These are phyloP conservation scores for Nicotiana rustica DNA, from an alignment of 305 asterid species.

Conservation along the genomic window DNA sequence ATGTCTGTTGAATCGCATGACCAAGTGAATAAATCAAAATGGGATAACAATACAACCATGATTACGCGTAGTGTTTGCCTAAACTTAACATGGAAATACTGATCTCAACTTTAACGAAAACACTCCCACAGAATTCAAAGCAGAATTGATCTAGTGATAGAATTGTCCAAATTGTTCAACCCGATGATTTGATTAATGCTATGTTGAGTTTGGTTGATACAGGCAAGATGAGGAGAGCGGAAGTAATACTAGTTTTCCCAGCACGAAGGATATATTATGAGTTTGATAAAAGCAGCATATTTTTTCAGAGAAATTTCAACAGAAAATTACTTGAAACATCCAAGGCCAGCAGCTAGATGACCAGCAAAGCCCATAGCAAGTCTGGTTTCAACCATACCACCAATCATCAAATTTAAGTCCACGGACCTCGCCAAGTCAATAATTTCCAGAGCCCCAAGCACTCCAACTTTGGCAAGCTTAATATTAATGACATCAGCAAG, in stretches of 20 bases:
- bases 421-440: conserved; percentile 70
- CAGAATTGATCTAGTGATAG: background rate
- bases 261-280: background rate
- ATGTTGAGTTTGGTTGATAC: background rate
- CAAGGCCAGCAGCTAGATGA: conserved; percentile 90
- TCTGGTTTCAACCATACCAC: conserved; percentile 97
- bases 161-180: background rate
- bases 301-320: conserved; percentile 29
- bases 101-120: background rate
- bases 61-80: background rate
- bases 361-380: conserved; percentile 97
- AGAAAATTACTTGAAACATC: conserved; percentile 83
- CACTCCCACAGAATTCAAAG: background rate
- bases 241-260: background rate
- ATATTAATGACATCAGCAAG: conserved; percentile 84
- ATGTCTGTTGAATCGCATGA: background rate
- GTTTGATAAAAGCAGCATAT: background rate
- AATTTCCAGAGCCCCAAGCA: conserved; percentile 77
- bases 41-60: background rate
- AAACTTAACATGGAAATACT: background rate
- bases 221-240: background rate
- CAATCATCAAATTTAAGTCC: conserved; percentile 83
- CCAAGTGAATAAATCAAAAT: background rate
- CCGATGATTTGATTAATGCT: background rate
- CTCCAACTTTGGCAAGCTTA: conserved; percentile 94